phyloP scores from a whole-genome alignment of 1,139 yeast species.

The Diutina rugosa region DNA sequence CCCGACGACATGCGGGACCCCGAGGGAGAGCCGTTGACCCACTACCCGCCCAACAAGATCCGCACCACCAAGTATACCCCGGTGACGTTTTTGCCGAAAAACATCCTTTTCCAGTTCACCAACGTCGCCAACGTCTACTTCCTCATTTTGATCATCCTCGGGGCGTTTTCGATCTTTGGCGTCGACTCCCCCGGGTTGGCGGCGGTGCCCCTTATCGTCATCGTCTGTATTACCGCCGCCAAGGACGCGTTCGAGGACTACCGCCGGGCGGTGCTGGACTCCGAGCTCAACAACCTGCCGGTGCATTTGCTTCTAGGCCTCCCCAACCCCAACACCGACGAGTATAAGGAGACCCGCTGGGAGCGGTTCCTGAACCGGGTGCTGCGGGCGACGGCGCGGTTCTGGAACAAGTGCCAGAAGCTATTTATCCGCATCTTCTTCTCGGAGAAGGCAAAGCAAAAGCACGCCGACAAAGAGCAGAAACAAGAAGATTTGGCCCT shows the following conservation, averaged over 20 bases:
- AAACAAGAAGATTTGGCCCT: background rate
- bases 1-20: conserved; percentile 16
- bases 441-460: background rate
- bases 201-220: conserved; percentile 48
- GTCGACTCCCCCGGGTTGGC: conserved; percentile 43
- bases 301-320: conserved; percentile 30
- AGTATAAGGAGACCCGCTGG: conserved; percentile 52
- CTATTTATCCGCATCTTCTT: background rate
- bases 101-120: conserved; percentile 33
- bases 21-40: conserved; percentile 38
- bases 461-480: background rate
- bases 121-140: conserved; percentile 47
- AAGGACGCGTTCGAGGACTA: conserved; percentile 50
- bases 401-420: conserved; percentile 58
- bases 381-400: conserved; percentile 18
- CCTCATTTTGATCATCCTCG: conserved; percentile 35
- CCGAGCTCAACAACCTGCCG: conserved; percentile 36
- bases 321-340: conserved; percentile 66
- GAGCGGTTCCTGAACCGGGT: conserved; percentile 41
- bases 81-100: conserved; percentile 39
- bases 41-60: conserved; percentile 41
- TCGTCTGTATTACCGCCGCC: conserved; percentile 39
- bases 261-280: conserved; percentile 37
- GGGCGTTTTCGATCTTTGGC: conserved; percentile 42
- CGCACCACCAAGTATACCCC: conserved; percentile 53